Evolutionary conservation across 371 early-diverging fungal genomes (phyloP), one percentile per base, ranked within the genome.

Genomic region (Mortierella sp.): DNA sequence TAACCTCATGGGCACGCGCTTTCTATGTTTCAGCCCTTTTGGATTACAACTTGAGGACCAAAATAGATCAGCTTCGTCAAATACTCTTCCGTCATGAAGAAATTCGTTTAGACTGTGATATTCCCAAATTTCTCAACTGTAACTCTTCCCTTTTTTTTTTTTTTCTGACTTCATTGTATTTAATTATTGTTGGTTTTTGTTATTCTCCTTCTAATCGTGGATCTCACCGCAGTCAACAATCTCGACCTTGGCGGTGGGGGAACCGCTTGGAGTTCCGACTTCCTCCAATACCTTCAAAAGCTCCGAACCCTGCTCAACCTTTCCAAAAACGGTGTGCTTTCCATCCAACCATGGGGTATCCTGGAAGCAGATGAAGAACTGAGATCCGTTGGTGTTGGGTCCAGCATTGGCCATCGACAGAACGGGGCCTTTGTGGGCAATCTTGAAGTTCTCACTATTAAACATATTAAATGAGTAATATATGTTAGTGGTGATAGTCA

Each of bases 341-440:
- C 96, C 96, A 83, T 99, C 95, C 67, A 99, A 92, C 97, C 97
- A 96, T 51, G 93, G 89, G 28, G 93, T 89, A 68, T 83, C 68
- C 52, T 71, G 86, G 59, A 94, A 91, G 69, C 94, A 93, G 78
- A 97, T 95, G 87, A 98, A 98, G 93, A 99, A 99, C 88, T 99
- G 99, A 64, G 95, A 95, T 57, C 99, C 99, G 86, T 99, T 99
- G 87, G 98, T 93, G 86, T 92, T 90, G 35, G 89, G 92, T 28
- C 99, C 99, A 72, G 95, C 89, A 84, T 99, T 99, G 62, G 99
- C 99, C 99, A 99, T 99, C 22, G 75, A 78, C 22, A 73, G 57
- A 63, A 68, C 64, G 11, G 75, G 88, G 75, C 88, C 92, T 37
- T 86, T 88, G 88, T 99, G 99, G 86, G 97, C 96, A 66, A 95